Evolutionary conservation across 306 rosid genomes (phyloP).

Genomic region (Fragaria vesca): DNA sequence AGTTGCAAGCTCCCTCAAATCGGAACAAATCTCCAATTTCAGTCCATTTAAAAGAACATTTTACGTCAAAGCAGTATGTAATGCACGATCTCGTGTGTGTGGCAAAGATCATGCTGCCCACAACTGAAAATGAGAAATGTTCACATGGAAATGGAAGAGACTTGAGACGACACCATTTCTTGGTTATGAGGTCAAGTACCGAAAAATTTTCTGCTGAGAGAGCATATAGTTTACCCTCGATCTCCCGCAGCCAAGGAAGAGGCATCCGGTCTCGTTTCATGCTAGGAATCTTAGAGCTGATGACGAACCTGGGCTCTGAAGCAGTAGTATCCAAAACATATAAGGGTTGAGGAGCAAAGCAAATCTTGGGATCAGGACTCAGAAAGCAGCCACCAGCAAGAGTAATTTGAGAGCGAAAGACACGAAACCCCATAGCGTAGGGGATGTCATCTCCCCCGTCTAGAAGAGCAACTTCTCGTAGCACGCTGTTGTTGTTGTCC

Average conservation of each 20-base stretch:
- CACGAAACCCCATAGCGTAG: not conserved
- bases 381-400: not conserved
- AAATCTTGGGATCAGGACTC: no score
- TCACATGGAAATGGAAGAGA: not conserved
- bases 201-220: not conserved
- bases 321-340: not conserved
- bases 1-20: no score
- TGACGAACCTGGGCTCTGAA: not conserved
- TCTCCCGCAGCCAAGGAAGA: not conserved
- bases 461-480: not conserved
- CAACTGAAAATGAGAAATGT: not conserved
- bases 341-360: no score
- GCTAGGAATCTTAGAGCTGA: not conserved
- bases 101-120: not conserved
- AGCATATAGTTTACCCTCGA: not conserved
- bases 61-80: not conserved
- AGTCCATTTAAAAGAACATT: no score
- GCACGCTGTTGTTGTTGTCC: not conserved
- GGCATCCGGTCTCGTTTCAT: accelerated
- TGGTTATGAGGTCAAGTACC: not conserved
- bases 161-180: not conserved
- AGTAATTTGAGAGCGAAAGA: not conserved
- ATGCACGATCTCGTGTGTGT: accelerated
- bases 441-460: not conserved
- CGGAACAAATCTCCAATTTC: no score